phyloP scores from a whole-genome alignment of 352 stramenopile species.

The Phytopythium litorale region DNA sequence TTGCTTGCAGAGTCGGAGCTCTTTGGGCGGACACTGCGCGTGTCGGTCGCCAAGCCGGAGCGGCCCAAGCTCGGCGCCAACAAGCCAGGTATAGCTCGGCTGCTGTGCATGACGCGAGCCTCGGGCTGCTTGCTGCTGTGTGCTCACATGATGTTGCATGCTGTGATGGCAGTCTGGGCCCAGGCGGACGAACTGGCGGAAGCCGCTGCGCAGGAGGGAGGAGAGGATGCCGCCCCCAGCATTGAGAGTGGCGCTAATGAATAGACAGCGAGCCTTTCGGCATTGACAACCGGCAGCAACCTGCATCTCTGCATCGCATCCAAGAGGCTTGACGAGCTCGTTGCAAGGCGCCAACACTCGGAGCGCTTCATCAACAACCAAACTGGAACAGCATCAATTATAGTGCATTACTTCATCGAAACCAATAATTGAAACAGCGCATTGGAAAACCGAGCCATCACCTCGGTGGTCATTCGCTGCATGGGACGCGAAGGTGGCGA shows the following conservation, averaged over 20 bases:
- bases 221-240: not conserved
- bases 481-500: not conserved
- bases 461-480: not conserved
- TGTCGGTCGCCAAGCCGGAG: constrained; percentile 90
- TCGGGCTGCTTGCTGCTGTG: not conserved
- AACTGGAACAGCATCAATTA: no score
- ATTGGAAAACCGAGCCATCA: no score
- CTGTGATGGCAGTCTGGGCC: constrained; percentile 53
- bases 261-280: not conserved
- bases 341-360: no score
- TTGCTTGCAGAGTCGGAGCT: constrained; percentile 80
- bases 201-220: constrained; percentile 11
- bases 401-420: no score
- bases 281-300: not conserved
- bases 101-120: not conserved
- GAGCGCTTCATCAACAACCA: no score
- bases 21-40: constrained; percentile 87
- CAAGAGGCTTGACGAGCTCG: not conserved
- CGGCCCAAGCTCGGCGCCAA: constrained; percentile 65
- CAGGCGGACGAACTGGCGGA: constrained; percentile 33
- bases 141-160: not conserved
- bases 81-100: constrained; percentile 57
- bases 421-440: no score
- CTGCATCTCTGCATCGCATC: not conserved
- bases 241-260: not conserved